Evolutionary conservation across 768 basidiomycete species (phyloP).

Genomic region (Auriscalpium vulgare): DNA sequence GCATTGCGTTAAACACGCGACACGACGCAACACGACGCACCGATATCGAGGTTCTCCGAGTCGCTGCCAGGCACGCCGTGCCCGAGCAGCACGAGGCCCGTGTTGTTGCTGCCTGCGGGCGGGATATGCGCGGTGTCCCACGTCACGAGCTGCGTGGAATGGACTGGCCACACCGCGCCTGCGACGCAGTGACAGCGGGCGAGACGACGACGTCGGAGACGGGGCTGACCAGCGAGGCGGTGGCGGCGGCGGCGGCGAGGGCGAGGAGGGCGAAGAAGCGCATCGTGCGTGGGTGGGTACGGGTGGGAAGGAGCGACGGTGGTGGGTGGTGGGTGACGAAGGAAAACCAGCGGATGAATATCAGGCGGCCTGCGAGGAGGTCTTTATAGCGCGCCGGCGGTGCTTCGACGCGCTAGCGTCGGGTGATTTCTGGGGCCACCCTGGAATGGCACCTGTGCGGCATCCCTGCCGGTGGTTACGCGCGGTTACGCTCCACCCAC

Average conservation of each 20-base stretch:
- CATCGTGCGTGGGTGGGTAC: too few species aligned
- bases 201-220: background rate
- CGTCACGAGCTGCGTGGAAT: background rate
- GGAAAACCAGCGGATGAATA: too few species aligned
- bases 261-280: background rate
- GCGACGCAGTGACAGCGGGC: background rate
- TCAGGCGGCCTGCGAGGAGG: too few species aligned
- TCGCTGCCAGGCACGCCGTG: background rate
- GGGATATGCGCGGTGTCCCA: background rate
- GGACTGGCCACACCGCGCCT: conserved; percentile 3
- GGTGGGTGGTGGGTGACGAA: too few species aligned
- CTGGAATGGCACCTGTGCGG: too few species aligned
- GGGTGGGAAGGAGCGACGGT: too few species aligned
- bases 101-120: background rate
- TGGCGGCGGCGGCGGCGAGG: background rate
- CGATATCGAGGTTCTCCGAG: background rate
- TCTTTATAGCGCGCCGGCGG: too few species aligned
- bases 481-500: too few species aligned
- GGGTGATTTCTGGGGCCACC: too few species aligned
- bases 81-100: background rate
- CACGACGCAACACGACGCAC: background rate
- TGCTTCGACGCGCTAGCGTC: too few species aligned
- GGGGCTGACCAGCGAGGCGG: background rate
- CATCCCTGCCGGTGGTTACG: too few species aligned
- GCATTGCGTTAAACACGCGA: background rate